Conservation (phyloP, 2,329 filamentous ascomycete genomes). For the Apiospora aurea region DNA sequence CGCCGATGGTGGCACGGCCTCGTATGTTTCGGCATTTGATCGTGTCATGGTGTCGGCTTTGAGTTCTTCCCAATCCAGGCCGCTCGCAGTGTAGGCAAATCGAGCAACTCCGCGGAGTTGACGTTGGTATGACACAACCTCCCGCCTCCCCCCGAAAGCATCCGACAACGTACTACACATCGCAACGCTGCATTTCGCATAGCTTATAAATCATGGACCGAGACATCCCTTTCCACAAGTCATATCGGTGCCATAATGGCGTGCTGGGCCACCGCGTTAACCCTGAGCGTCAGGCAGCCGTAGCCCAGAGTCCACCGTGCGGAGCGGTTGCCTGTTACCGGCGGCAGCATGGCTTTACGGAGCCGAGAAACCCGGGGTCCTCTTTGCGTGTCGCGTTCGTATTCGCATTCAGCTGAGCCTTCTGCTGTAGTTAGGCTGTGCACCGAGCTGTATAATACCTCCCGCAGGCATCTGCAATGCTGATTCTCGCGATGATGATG, state of each 20-base stretch:
- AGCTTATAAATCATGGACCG: neutral
- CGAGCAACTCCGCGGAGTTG: neutral
- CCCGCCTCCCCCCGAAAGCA: neutral
- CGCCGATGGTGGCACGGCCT: neutral
- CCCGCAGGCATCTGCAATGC: too few species aligned
- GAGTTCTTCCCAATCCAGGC: neutral
- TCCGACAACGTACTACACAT: neutral
- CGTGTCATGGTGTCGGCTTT: neutral
- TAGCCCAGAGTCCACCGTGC: neutral
- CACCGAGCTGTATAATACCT: too few species aligned
- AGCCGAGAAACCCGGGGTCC: neutral
- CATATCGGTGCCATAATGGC: neutral
- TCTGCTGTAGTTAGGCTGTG: too few species aligned
- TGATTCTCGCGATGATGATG: too few species aligned
- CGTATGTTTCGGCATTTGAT: neutral
- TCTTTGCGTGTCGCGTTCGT: neutral
- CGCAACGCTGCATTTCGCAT: neutral
- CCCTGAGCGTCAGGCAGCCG: neutral
- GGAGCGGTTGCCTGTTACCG: neutral
- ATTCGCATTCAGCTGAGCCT: neutral
- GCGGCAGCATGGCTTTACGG: neutral
- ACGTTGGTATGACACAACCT: neutral
- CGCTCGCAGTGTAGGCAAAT: neutral
- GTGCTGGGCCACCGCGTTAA: neutral
- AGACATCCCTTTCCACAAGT: neutral